Evolutionary conservation across 2,329 filamentous ascomycete species (phyloP).

Genomic region (Lachnellula cervina): DNA sequence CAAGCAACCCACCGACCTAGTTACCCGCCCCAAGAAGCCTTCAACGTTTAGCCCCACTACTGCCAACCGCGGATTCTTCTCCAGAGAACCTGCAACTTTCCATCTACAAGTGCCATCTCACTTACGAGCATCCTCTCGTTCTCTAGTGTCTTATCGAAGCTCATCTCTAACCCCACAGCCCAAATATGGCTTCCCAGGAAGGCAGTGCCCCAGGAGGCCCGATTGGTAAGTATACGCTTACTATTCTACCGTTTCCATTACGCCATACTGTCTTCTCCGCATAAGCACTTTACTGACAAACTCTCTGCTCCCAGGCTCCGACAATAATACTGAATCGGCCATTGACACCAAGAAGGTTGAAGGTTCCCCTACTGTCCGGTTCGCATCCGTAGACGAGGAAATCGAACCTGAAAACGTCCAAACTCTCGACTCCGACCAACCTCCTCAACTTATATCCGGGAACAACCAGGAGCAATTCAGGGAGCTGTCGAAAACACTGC

Average conservation of each 20-base stretch:
- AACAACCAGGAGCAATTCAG: slow-evolving; percentile 22
- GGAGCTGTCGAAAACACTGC: slow-evolving; percentile 62
- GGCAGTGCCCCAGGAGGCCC: slow-evolving; percentile 11
- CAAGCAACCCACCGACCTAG: neutral
- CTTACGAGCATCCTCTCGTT: neutral
- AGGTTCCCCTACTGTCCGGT: slow-evolving; percentile 56
- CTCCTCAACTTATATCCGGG: slow-evolving; percentile 15
- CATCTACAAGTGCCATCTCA: neutral
- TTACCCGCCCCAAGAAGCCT: neutral
- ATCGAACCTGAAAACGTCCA: slow-evolving; percentile 49
- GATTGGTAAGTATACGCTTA: slow-evolving; percentile 25
- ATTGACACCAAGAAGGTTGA: slow-evolving; percentile 15
- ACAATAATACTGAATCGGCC: slow-evolving; percentile 5
- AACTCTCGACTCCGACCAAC: slow-evolving; percentile 26
- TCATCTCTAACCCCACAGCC: neutral
- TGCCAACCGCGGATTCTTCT: neutral
- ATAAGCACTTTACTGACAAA: slow-evolving; percentile 16
- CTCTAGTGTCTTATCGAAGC: neutral
- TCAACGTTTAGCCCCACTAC: neutral
- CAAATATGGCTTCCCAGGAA: slow-evolving; percentile 20
- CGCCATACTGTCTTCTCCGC: slow-evolving; percentile 7
- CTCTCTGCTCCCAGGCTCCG: slow-evolving; percentile 11
- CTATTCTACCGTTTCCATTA: slow-evolving; percentile 13
- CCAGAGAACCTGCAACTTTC: neutral
- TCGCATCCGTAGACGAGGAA: slow-evolving; percentile 66